These are phyloP conservation scores for Echinochloa phyllopogon DNA, from an alignment of 176 grass and related monocot genomes.

Conservation along the genomic window DNA sequence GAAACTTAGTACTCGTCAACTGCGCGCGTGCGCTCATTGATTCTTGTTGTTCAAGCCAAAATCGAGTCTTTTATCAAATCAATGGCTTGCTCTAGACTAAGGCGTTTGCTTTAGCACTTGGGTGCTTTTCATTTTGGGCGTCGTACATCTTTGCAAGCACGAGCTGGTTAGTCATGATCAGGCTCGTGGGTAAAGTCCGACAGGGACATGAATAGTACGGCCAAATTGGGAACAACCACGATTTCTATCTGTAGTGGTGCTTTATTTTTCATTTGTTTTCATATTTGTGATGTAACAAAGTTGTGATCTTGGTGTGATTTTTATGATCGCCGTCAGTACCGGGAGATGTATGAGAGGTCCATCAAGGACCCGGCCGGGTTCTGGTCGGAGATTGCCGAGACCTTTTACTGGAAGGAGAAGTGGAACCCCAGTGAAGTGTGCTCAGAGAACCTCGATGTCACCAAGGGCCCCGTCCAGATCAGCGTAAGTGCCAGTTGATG, in stretches of 20 bases:
- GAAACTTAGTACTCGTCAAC: neutral
- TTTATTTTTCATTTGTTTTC: constrained; percentile 11
- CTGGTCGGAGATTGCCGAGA: constrained; percentile 84
- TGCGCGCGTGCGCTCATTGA: neutral
- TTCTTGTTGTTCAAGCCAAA: constrained; percentile 7
- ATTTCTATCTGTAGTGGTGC: neutral
- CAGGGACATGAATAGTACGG: constrained; percentile 33
- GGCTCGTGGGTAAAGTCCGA: constrained; percentile 7
- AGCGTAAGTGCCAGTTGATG: constrained; percentile 42
- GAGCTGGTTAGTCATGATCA: constrained; percentile 35
- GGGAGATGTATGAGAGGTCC: constrained; percentile 84
- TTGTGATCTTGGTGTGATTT: constrained; percentile 36
- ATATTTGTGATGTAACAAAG: constrained; percentile 9
- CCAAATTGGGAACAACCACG: constrained; percentile 1
- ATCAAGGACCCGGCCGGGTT: constrained; percentile 78
- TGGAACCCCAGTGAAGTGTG: constrained; percentile 82
- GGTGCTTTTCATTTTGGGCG: neutral
- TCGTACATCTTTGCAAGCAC: neutral
- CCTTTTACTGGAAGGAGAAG: constrained; percentile 95
- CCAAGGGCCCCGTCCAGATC: constrained; percentile 65
- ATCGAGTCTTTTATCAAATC: neutral
- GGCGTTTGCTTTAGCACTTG: constrained; percentile 14
- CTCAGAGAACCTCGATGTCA: constrained; percentile 83
- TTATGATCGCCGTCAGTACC: constrained; percentile 54
- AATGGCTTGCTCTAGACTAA: neutral